phyloP scores from a whole-genome alignment of 768 basidiomycete species.

The Xerocomellus amylosporus region DNA sequence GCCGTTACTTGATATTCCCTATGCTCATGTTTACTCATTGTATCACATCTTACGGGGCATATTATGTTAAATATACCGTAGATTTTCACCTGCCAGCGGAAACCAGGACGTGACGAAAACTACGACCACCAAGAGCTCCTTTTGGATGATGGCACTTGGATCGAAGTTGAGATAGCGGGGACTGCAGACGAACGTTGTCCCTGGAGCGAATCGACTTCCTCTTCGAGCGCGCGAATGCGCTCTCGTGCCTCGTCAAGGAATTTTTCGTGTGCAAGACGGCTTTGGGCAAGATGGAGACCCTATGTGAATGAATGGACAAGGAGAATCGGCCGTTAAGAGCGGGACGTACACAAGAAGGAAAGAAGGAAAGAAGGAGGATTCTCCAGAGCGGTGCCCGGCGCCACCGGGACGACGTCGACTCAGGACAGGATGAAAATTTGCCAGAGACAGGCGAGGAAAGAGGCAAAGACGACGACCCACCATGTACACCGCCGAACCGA shows the following conservation, averaged over 20 bases:
- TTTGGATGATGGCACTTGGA: not conserved
- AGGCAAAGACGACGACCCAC: slow-evolving; percentile 37
- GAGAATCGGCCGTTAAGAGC: slow-evolving; percentile 14
- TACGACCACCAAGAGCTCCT: slow-evolving; percentile 24
- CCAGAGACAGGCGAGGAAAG: slow-evolving; percentile 1
- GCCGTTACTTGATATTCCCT: not conserved
- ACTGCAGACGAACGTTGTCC: slow-evolving; percentile 3
- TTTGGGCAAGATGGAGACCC: slow-evolving; percentile 65
- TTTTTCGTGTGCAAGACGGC: slow-evolving; percentile 66
- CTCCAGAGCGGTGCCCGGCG: slow-evolving; percentile 5
- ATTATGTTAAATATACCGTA: slow-evolving; percentile 16
- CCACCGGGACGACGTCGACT: slow-evolving; percentile 1
- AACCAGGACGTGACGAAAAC: not conserved
- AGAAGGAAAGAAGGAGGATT: slow-evolving; percentile 3
- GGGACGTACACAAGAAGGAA: not conserved
- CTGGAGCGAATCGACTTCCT: slow-evolving; percentile 46
- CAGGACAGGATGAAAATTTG: not conserved
- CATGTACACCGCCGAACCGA: slow-evolving; percentile 78
- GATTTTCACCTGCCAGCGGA: not conserved
- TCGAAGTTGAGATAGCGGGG: slow-evolving; percentile 1
- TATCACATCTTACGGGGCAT: not conserved
- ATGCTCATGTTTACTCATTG: slow-evolving; percentile 1
- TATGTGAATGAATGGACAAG: slow-evolving; percentile 26
- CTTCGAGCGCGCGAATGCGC: slow-evolving; percentile 55
- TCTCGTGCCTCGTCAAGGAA: slow-evolving; percentile 59